Evolutionary conservation across 371 early-diverging fungal genomes (phyloP).

Genomic region (Thermomucor indicae-seudaticae): DNA sequence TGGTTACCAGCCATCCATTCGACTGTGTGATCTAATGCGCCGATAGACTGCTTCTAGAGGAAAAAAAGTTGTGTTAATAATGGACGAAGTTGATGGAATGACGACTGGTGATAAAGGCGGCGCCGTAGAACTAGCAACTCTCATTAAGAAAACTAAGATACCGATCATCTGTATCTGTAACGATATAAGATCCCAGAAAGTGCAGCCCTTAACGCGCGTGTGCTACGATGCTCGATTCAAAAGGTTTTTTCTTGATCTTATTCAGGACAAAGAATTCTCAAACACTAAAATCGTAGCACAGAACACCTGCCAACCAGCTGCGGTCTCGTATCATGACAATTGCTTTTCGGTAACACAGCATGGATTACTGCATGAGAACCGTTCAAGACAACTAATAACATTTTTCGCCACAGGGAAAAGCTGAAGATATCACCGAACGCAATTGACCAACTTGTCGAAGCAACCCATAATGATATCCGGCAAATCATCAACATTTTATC

Average conservation of each 20-base stretch:
- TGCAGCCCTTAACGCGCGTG: conserved; percentile 84
- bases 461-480: conserved; percentile 95
- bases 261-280: too few species aligned
- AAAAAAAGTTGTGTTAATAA: conserved; percentile 79
- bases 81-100: conserved; percentile 99
- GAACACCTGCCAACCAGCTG: conserved; percentile 48
- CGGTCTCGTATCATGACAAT: conserved; percentile 81
- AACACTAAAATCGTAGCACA: background rate
- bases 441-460: conserved; percentile 81
- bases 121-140: conserved; percentile 82
- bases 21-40: background rate
- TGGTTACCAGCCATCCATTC: background rate
- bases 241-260: too few species aligned
- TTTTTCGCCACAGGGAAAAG: conserved; percentile 76
- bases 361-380: background rate
- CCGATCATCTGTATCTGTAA: conserved; percentile 24
- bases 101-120: conserved; percentile 99
- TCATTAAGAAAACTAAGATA: conserved; percentile 90
- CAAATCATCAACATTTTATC: conserved; percentile 97
- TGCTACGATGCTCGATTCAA: conserved; percentile 90
- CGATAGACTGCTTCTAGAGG: conserved; percentile 15
- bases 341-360: conserved; percentile 48
- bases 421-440: conserved; percentile 79
- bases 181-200: conserved; percentile 89
- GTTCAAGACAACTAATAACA: background rate